phyloP scores from a whole-genome alignment of 2,329 filamentous ascomycete species.

The Cordyceps pruinosa region DNA sequence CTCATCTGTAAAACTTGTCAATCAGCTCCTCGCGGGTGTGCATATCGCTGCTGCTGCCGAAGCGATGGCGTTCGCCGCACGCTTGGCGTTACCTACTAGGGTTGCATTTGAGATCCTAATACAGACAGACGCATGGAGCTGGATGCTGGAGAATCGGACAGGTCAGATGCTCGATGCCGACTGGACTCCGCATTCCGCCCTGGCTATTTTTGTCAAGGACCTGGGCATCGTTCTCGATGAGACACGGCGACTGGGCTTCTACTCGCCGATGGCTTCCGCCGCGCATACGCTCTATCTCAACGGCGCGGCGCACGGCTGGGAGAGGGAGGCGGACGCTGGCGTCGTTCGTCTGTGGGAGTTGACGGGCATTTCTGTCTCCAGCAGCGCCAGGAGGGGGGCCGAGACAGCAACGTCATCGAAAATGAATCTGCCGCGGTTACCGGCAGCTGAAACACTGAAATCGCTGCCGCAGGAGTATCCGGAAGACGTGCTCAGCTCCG shows the following conservation, averaged over 20 bases:
- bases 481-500: constrained; percentile 18
- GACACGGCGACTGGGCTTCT: constrained; percentile 22
- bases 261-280: constrained; percentile 23
- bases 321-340: constrained; percentile 28
- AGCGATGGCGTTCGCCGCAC: constrained; percentile 48
- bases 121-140: constrained; percentile 28
- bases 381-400: constrained; percentile 4
- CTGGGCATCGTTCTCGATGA: constrained; percentile 28
- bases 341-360: constrained; percentile 33
- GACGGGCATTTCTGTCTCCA: constrained; percentile 18
- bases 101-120: constrained; percentile 41
- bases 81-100: constrained; percentile 44
- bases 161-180: constrained; percentile 30
- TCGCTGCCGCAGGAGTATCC: constrained; percentile 19
- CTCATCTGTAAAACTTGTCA: constrained; percentile 51
- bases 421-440: constrained; percentile 4
- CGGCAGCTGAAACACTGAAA: constrained; percentile 18
- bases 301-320: constrained; percentile 25
- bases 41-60: constrained; percentile 51
- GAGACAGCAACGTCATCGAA: background rate
- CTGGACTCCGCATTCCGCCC: constrained; percentile 28
- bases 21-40: constrained; percentile 51
- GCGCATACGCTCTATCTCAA: constrained; percentile 27
- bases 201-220: constrained; percentile 31
- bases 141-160: constrained; percentile 31